Evolutionary conservation across 140 eudicot genomes (phyloP).

Genomic region (Erigeron philadelphicus): DNA sequence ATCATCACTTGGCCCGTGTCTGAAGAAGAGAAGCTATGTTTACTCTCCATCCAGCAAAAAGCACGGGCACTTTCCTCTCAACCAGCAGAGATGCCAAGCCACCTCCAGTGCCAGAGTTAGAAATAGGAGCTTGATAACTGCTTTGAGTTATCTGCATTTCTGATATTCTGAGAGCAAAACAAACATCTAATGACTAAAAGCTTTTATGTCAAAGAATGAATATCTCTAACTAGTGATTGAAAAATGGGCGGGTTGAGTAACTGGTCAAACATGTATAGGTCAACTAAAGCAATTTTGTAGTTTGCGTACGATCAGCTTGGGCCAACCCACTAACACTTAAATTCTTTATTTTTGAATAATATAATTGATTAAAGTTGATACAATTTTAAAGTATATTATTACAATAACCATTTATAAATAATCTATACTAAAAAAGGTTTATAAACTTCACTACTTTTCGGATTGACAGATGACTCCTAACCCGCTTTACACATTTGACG

Average conservation of each 20-base stretch:
- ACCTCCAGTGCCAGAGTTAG: constrained; percentile 29
- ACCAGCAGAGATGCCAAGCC: constrained; percentile 43
- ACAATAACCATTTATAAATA: not conserved
- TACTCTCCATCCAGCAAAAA: constrained; percentile 47
- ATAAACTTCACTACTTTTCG: not conserved
- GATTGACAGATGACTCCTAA: too few species aligned
- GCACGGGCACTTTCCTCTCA: constrained; percentile 36
- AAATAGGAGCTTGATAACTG: constrained; percentile 32
- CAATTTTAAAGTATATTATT: not conserved
- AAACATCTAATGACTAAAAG: not conserved
- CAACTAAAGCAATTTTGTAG: not conserved
- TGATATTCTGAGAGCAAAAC: constrained; percentile 27
- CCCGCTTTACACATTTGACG: too few species aligned
- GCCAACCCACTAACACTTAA: not conserved
- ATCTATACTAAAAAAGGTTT: not conserved
- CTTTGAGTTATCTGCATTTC: constrained; percentile 37
- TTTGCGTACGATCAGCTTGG: not conserved
- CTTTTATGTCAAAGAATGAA: not conserved
- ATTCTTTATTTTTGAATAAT: not conserved
- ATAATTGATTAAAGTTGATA: not conserved
- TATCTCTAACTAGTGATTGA: not conserved
- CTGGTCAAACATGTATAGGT: not conserved
- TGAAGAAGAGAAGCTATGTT: constrained; percentile 36
- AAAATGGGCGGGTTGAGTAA: not conserved
- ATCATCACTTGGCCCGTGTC: constrained; percentile 28